Percentiles rank a stretch among this genome's conserved stretches.
phyloP scores from a whole-genome alignment of 129 eudicot species.

The Mikania micrantha region DNA sequence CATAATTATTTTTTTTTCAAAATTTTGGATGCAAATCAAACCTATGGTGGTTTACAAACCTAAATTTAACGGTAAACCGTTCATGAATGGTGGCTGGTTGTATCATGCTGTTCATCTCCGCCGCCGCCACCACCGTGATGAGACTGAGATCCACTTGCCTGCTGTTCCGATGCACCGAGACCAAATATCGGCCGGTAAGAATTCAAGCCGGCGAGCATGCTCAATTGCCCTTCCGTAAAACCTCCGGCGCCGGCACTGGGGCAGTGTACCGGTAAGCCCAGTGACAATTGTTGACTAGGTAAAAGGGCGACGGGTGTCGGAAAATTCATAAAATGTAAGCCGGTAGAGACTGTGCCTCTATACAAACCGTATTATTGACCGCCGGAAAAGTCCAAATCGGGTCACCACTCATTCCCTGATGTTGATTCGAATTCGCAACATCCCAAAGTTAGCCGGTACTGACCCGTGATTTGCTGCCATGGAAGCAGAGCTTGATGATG shows the following conservation, averaged over 20 bases:
- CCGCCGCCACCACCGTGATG: constrained; percentile 43
- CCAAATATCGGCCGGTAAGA: constrained; percentile 45
- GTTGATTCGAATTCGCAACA: constrained; percentile 57
- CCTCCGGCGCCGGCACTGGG: constrained; percentile 33
- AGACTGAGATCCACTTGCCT: constrained; percentile 57
- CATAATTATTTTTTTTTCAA: constrained; percentile 21
- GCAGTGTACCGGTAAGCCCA: constrained; percentile 1
- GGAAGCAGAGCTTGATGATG: constrained; percentile 46
- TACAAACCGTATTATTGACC: constrained; percentile 56
- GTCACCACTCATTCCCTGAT: constrained; percentile 50
- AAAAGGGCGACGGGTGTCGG: constrained; percentile 69
- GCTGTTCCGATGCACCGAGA: constrained; percentile 50
- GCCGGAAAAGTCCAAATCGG: constrained; percentile 85
- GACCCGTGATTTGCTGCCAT: constrained; percentile 29
- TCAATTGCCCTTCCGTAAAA: constrained; percentile 58
- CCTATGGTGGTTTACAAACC: constrained; percentile 64
- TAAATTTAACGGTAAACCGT: constrained; percentile 23
- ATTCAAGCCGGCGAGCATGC: constrained; percentile 66
- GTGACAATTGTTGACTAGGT: constrained; percentile 54
- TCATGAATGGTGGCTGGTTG: constrained; percentile 51
- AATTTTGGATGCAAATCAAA: constrained; percentile 42
- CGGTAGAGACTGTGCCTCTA: constrained; percentile 68
- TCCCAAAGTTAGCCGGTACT: constrained; percentile 88
- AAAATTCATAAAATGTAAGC: constrained; percentile 91
- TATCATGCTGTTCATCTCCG: constrained; percentile 62